Evolutionary conservation across 2,329 filamentous ascomycete species (phyloP).

Genomic region (Fusarium nelsonii): DNA sequence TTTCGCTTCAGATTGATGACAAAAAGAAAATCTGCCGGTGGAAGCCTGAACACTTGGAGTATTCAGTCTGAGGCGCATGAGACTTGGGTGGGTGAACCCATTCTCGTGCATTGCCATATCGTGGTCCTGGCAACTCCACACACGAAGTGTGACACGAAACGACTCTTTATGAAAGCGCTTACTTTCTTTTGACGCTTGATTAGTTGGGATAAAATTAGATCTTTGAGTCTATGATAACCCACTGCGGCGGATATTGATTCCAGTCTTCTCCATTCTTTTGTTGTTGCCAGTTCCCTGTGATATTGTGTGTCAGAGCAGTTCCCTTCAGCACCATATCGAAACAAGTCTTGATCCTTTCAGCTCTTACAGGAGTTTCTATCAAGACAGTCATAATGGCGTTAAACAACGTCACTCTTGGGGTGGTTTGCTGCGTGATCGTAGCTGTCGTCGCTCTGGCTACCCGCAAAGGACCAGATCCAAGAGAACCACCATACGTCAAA

Average conservation of each 20-base stretch:
- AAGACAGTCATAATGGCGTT: conserved; percentile 13
- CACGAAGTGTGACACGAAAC: neutral
- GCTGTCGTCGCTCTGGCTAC: conserved; percentile 1
- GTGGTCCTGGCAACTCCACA: neutral
- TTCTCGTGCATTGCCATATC: neutral
- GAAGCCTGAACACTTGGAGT: too few species aligned
- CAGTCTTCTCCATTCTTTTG: neutral
- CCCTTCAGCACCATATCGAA: neutral
- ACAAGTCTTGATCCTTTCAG: too few species aligned
- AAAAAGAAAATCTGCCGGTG: too few species aligned
- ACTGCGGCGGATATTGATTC: neutral
- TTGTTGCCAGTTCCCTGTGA: neutral
- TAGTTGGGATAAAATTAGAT: neutral
- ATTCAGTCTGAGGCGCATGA: neutral
- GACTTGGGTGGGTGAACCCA: neutral
- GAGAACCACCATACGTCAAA: conserved; percentile 32
- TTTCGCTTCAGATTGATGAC: neutral
- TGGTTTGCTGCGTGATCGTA: conserved; percentile 23
- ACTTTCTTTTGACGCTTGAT: neutral
- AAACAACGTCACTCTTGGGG: conserved; percentile 10
- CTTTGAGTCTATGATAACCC: neutral
- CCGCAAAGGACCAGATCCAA: conserved; percentile 20
- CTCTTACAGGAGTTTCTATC: neutral
- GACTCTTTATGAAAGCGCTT: neutral
- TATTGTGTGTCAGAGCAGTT: neutral